A percentile compares a stretch with the other conserved stretches of the same genome.
These are phyloP conservation scores for Yamadazyma paraphyllophila DNA, from an alignment of 805 yeast species.

Conservation along the genomic window DNA sequence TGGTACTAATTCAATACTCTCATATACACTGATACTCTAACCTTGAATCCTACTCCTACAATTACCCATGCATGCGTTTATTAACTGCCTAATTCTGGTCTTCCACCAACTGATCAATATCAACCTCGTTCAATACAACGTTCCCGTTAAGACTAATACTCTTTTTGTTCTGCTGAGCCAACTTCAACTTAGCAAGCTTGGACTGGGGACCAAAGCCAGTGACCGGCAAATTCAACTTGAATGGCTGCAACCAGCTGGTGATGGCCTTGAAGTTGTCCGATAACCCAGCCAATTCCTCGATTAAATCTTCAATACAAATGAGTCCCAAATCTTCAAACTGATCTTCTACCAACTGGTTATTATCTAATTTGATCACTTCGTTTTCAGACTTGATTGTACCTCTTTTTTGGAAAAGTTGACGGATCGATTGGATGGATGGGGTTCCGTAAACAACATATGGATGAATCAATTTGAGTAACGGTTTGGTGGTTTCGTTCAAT, in stretches of 20 bases:
- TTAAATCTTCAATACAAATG: conserved; percentile 77
- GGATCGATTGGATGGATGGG: conserved; percentile 71
- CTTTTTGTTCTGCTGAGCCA: conserved; percentile 49
- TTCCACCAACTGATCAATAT: conserved; percentile 66
- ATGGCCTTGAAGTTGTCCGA: conserved; percentile 65
- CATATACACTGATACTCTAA: too few species aligned
- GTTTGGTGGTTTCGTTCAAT: conserved; percentile 55
- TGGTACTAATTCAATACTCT: too few species aligned
- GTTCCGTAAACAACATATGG: conserved; percentile 74
- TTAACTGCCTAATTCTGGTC: conserved; percentile 52
- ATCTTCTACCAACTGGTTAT: conserved; percentile 74
- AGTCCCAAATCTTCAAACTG: conserved; percentile 59
- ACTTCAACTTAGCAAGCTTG: conserved; percentile 61
- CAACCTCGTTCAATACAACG: conserved; percentile 67
- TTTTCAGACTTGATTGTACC: conserved; percentile 49
- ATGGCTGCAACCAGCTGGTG: conserved; percentile 65
- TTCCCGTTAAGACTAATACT: conserved; percentile 58
- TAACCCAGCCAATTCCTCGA: conserved; percentile 63
- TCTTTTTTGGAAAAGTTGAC: conserved; percentile 75
- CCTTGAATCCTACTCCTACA: not conserved
- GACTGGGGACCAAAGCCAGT: conserved; percentile 74
- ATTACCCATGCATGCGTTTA: not conserved
- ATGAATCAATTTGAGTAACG: conserved; percentile 63
- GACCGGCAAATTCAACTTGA: conserved; percentile 65
- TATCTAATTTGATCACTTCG: conserved; percentile 56